phyloP scores from a whole-genome alignment of 2,329 filamentous ascomycete species.

The Fusarium hostae region DNA sequence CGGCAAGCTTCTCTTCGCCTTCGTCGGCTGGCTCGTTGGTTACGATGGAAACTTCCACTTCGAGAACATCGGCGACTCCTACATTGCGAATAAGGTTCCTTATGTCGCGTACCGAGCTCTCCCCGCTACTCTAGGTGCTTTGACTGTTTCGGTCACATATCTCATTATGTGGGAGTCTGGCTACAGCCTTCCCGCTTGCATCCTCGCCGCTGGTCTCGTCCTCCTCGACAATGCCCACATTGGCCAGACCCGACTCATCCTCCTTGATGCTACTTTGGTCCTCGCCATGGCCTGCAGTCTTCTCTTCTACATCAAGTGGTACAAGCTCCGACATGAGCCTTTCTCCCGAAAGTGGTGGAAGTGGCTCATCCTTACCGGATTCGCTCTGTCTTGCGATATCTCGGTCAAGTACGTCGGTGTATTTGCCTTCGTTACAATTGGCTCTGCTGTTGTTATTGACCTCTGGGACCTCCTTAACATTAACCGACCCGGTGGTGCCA shows the following conservation, averaged over 20 bases:
- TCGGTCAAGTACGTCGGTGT: slow-evolving; percentile 98
- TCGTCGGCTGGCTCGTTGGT: slow-evolving; percentile 97
- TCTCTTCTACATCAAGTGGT: slow-evolving; percentile 95
- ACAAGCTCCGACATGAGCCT: slow-evolving; percentile 89
- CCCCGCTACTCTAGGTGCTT: slow-evolving; percentile 88
- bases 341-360: slow-evolving; percentile 99
- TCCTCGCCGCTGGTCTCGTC: slow-evolving; percentile 85
- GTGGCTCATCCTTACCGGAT: slow-evolving; percentile 95
- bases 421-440: slow-evolving; percentile 97
- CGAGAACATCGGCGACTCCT: slow-evolving; percentile 99
- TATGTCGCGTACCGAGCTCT: slow-evolving; percentile 96
- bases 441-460: slow-evolving; percentile 91
- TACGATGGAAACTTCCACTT: slow-evolving; percentile 98
- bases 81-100: slow-evolving; percentile 95
- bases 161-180: slow-evolving; percentile 99
- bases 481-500: slow-evolving; percentile 82
- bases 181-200: slow-evolving; percentile 92
- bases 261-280: slow-evolving; percentile 93
- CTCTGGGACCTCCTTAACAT: slow-evolving; percentile 94
- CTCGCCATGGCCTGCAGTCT: slow-evolving; percentile 96
- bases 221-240: slow-evolving; percentile 98
- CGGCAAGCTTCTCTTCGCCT: slow-evolving; percentile 95
- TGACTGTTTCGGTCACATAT: slow-evolving; percentile 94
- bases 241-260: slow-evolving; percentile 92
- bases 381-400: slow-evolving; percentile 95